A percentile compares a stretch with the other conserved stretches of the same genome.
phyloP scores from a whole-genome alignment of 2,329 filamentous ascomycete species.

The Colletotrichum abscissum region DNA sequence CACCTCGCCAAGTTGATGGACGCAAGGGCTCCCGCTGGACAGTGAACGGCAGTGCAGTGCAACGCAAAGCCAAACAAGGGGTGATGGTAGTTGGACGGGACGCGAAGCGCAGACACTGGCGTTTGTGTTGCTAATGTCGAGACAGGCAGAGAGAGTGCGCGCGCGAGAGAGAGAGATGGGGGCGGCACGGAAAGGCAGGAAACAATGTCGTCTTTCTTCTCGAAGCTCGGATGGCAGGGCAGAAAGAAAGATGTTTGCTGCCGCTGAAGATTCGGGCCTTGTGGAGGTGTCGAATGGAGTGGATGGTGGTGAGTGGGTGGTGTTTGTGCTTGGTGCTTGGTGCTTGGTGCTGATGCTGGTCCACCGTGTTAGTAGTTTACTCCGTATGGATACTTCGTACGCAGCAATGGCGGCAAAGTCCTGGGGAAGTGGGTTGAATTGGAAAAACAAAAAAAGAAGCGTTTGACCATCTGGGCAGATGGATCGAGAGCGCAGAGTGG shows the following conservation, averaged over 20 bases:
- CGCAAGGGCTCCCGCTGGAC: constrained; percentile 18
- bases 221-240: constrained; percentile 2
- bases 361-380: not conserved
- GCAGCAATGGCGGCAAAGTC: constrained; percentile 17
- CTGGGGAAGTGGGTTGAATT: constrained; percentile 31
- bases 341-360: constrained; percentile 2
- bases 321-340: not conserved
- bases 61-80: not conserved
- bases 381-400: too few relatives aligned
- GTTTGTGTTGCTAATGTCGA: not conserved
- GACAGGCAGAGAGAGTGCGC: not conserved
- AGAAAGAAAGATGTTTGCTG: not conserved
- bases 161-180: not conserved
- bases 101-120: not conserved
- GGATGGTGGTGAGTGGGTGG: not conserved
- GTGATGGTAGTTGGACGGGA: not conserved
- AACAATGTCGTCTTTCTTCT: constrained; percentile 7
- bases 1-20: constrained; percentile 24
- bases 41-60: not conserved
- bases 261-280: constrained; percentile 1
- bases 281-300: not conserved
- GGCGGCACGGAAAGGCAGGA: not conserved
- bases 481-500: constrained; percentile 8
- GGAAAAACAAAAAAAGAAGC: not conserved
- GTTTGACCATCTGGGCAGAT: constrained; percentile 11